Evolutionary conservation across 768 basidiomycete genomes (phyloP).

Genomic region (Crepidotus variabilis): DNA sequence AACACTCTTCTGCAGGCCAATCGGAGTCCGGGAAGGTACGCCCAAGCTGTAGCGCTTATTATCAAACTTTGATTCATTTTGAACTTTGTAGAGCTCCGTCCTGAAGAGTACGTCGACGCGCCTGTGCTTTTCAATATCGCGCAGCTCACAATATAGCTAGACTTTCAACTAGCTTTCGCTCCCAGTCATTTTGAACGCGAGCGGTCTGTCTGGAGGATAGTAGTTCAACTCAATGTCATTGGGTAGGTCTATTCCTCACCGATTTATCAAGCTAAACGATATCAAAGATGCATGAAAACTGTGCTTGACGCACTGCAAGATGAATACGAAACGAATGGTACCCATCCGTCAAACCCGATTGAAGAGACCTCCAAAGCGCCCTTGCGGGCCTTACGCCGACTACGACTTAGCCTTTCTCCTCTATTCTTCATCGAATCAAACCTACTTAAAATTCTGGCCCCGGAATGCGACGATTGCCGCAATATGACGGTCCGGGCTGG

Average conservation of each 20-base stretch:
- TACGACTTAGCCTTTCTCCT: slow-evolving; percentile 36
- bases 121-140: neutral
- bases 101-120: slow-evolving; percentile 35
- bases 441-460: slow-evolving; percentile 46
- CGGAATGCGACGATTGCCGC: slow-evolving; percentile 32
- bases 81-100: slow-evolving; percentile 40
- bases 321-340: slow-evolving; percentile 31
- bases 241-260: slow-evolving; percentile 30
- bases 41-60: neutral
- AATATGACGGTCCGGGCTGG: slow-evolving; percentile 55
- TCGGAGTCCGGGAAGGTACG: slow-evolving; percentile 55
- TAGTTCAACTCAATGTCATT: slow-evolving; percentile 70
- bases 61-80: neutral
- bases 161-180: slow-evolving; percentile 66
- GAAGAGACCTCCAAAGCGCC: neutral
- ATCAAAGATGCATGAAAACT: slow-evolving; percentile 49
- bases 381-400: slow-evolving; percentile 25
- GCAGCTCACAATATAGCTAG: slow-evolving; percentile 25
- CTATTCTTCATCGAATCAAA: slow-evolving; percentile 54
- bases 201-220: slow-evolving; percentile 53
- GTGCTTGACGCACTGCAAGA: slow-evolving; percentile 51
- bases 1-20: slow-evolving; percentile 36
- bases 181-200: slow-evolving; percentile 59
- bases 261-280: neutral
- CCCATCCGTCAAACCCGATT: slow-evolving; percentile 12